Base-by-base conservation (phyloP, 768 basidiomycete genomes). In the Auriscalpium orientale region DNA sequence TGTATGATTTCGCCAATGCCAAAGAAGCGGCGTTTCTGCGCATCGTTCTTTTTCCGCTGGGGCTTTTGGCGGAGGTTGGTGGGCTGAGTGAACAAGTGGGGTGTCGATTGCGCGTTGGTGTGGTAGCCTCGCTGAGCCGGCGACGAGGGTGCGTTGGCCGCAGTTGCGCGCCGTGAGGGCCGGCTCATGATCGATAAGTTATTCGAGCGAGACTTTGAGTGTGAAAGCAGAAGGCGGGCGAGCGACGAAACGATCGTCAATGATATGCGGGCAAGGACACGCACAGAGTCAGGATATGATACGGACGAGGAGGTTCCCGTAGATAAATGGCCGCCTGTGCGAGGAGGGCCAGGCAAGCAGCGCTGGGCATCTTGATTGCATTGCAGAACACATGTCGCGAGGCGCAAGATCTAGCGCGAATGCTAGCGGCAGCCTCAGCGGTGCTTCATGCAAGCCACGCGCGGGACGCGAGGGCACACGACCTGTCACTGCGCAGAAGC, bases 1-100 rank as follows among this genome's bases (percentile, higher is more conserved):
- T 80, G 79, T 37, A 91, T 70, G 53, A 93, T 82, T 58, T 91
- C 89, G 51, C 86, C 80, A 74, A 91, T 78, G 28, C 90, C 89
- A 59, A 91, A 91, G 59, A 90, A 80, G 58, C 83, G 83, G 54
- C 88, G 77, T 65, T 82, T 84, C 65, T 81, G 81, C 49, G 81
- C 71, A 65, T 85, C 83, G 43, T 75, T 67, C 18, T 82, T 47
- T 28, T 40, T 52, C 56, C 7, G 40, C 40, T n/a, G n/a, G 34
- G 53, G 51, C 38, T 40, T 61, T 51, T 50, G 58, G 51, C 46
- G 58, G 28, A 54, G 49, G 52, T 21, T 28, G 51, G n/a, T 40
- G 7, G 53, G n/a, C 22, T 36, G 54, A 34, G 55, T 18, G 37
- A 11, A 22, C 28, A 36, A n/a, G 33, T 6, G 16, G 18, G 34